phyloP scores from a whole-genome alignment of 163 green algal genomes.

The Picocystis sp. region DNA sequence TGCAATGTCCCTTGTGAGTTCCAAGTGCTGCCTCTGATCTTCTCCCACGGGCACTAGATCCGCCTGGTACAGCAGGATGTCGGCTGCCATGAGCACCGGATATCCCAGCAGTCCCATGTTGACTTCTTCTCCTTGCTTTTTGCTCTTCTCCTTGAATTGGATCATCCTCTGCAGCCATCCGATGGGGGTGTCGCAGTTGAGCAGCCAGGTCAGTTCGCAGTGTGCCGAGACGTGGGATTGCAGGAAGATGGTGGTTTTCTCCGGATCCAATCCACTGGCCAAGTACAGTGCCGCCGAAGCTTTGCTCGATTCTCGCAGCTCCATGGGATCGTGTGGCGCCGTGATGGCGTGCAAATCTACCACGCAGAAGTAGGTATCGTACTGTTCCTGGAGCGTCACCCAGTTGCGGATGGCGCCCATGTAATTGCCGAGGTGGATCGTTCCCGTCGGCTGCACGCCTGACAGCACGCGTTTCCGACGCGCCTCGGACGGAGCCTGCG shows the following conservation, averaged over 20 bases:
- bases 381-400: conserved; percentile 79
- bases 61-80: conserved; percentile 95
- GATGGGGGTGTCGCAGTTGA: conserved; percentile 83
- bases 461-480: conserved; percentile 65
- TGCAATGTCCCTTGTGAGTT: conserved; percentile 90
- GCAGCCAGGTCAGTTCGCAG: conserved; percentile 87
- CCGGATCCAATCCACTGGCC: conserved; percentile 74
- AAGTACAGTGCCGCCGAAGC: conserved; percentile 76
- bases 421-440: conserved; percentile 94
- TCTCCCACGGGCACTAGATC: conserved; percentile 93
- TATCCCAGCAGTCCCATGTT: conserved; percentile 86
- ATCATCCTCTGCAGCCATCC: conserved; percentile 72
- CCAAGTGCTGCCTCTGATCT: conserved; percentile 96
- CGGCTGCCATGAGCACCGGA: conserved; percentile 96
- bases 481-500: background rate
- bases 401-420: conserved; percentile 91
- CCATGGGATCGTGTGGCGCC: conserved; percentile 64
- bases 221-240: conserved; percentile 90
- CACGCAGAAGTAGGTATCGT: conserved; percentile 86
- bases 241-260: conserved; percentile 26
- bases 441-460: conserved; percentile 92
- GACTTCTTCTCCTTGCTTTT: conserved; percentile 37
- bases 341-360: conserved; percentile 95
- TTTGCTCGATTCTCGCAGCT: conserved; percentile 52
- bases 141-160: conserved; percentile 84